Evolutionary conservation across 805 yeast genomes (phyloP), one percentile per base, ranked within the genome.

Genomic region (Lipomyces anomalus): DNA sequence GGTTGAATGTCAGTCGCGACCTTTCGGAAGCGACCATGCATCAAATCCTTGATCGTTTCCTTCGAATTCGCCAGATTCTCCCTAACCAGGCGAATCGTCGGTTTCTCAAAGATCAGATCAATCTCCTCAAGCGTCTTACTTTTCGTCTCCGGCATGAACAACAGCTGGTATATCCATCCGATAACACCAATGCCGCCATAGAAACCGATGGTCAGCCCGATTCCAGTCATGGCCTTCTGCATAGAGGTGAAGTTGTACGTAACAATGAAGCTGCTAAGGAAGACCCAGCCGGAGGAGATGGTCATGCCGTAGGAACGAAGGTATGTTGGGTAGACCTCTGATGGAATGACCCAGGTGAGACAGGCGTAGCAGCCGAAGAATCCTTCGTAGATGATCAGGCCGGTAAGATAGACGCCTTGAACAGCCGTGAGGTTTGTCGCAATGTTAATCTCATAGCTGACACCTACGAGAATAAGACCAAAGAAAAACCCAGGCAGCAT

Each of bases 261-360:
- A 51, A 42, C 79, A 39, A 74, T 74, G 64, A 77, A 79, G 9
- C 78, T 68, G 79, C 82, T 79, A 53, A 79, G 65, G 67, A 78
- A 79, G 43, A 80, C 65, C 55, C 71, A 61, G 1, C 76, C 69
- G 16, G 78, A 71, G 57, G 79, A 70, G 44, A 78, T 71, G 17
- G 84, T 75, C 82, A 79, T 78, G 53, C 85, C 84, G 49, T 75
- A 67, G 13, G 82, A 72, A 64, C 84, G 74, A 38, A 80, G 70
- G 47, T 75, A 70, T 50, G 76, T 65, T 34, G 78, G 78, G 60
- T 75, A 80, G 16, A 76, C 73, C 59, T 80, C 86, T 3, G 85
- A 72, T 2, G 84, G 84, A 46, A 77, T 62, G 28, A 80, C 84
- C 82, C 83, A 80, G 1, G 85, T 79, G 58, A 79, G 70, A 50